Base-by-base conservation (phyloP, 75 land plant genomes). In the Ceratopteris richardii region DNA sequence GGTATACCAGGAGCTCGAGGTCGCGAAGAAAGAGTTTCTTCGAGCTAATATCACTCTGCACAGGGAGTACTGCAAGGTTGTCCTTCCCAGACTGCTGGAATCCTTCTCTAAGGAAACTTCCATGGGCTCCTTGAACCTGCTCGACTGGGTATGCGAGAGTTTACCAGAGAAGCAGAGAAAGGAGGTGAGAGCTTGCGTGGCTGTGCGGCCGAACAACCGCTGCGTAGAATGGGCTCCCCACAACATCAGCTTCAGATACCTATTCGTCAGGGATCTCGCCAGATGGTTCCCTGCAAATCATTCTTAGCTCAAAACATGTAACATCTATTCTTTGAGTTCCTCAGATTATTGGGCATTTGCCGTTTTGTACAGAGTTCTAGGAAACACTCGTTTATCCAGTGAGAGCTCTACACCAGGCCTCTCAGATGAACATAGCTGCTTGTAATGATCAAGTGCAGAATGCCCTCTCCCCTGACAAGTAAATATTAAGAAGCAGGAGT, bases 141-240 rank as follows among this genome's bases (percentile, higher is more conserved):
- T 79, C 42, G 85, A 81, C 46, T 74, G 83, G 78, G 57, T 84
- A 31, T 83, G 70, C 48, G 59, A 59, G n/a, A 66, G 66, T 53
- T 60, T 84, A 44, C 79, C 88, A 4, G 85, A 84, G 41, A 62
- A 71, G 31, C 69, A 79, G 14, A 50, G 75, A 2, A 68, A 40
- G 59, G 80, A 70, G 18, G 31, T 75, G 4, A 68, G 68, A 62
- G 73, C 60, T 66, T 65, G 70, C 57, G 75, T 67, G n/a, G 23
- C 36, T 1, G 68, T 68, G 9, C 82, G 62, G 47, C 59, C 78
- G 7, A 66, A 56, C 14, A 86, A 33, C 37, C 37, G 77, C 59
- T 41, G 37, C 37, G 65, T 90, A 19, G 88, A 84, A 52, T 90
- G 96, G 96, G 58, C 77, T 17, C 85, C 91, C 64, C 74, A 90